Base-by-base conservation (phyloP, 129 eudicot genomes). In the Escallonia rubra region DNA sequence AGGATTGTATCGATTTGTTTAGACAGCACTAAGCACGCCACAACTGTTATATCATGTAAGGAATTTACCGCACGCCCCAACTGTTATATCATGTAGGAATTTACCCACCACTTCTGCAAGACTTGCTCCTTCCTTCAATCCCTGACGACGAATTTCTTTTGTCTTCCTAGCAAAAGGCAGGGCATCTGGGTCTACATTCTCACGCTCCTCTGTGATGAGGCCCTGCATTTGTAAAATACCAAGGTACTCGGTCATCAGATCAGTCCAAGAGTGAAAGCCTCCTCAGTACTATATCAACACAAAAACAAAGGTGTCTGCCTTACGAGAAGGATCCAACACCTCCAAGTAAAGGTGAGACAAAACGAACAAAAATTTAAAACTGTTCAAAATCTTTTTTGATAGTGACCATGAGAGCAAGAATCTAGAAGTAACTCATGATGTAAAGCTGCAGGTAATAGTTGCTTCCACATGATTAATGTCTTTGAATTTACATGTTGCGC, bases 71-170 rank as follows among this genome's bases (percentile, higher is more conserved):
- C 34, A 23, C 34, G 34, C 34, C 34, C 6, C 41, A 14, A 23
- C 1, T 12, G 6, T 12, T 5, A 60, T 54, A 12, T 11, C 7
- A 8, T 13, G 14, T 4, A 38, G 62, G 43, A 46, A 52, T 8
- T 63, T 14, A 84, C 90, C 49, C 39, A 93, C 98, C 96, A 93
- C 98, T 70, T 93, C 96, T 59, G 45, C 91, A 49, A 93, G 96
- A 67, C 74, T 82, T 76, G 98, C 90, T 39, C 98, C 98, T 86
- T 93, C 98, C 66, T 65, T 89, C 63, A 93, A 81, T 16, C 98
- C 96, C 71, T 86, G 95, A 60, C 90, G 96, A 45, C 76, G 81
- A 68, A 72, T 74, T 78, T 93, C 98, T 41, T 89, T 93, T 43
- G 87, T 70, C 81, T 79, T 93, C 68, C 92, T 80, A 23, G 96